These are phyloP conservation scores for Penicillium roqueforti DNA, from an alignment of 495 filamentous ascomycete species.

Conservation along the genomic window DNA sequence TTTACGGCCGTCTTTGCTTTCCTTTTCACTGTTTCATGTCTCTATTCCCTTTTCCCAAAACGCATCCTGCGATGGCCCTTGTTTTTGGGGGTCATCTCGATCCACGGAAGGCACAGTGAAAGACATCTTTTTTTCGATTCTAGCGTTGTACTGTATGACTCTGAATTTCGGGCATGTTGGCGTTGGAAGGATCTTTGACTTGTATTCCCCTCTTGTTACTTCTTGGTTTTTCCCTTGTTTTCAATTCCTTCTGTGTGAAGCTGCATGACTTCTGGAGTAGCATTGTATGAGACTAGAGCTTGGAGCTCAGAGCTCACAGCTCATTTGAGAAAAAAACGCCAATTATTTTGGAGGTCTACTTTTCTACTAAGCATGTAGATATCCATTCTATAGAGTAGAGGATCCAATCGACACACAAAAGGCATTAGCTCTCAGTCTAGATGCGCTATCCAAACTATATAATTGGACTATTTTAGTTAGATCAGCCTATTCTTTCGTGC, in stretches of 20 bases:
- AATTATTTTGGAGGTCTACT: not conserved
- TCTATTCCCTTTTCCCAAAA: slow-evolving; percentile 27
- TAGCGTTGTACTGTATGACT: slow-evolving; percentile 46
- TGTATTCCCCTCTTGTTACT: slow-evolving; percentile 20
- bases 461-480: not conserved
- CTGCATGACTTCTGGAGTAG: not conserved
- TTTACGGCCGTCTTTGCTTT: slow-evolving; percentile 30
- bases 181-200: slow-evolving; percentile 26
- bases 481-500: slow-evolving; percentile 4
- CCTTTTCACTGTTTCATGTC: slow-evolving; percentile 31
- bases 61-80: slow-evolving; percentile 29
- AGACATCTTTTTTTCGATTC: slow-evolving; percentile 41
- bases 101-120: slow-evolving; percentile 35
- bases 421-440: slow-evolving; percentile 3
- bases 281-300: not conserved
- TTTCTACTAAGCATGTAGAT: not conserved
- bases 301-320: not conserved
- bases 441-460: not conserved
- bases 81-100: slow-evolving; percentile 24
- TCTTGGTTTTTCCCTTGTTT: slow-evolving; percentile 13
- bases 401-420: slow-evolving; percentile 1
- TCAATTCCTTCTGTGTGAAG: slow-evolving; percentile 7
- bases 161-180: slow-evolving; percentile 27
- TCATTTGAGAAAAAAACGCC: slow-evolving; percentile 3
- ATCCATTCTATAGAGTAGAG: not conserved